phyloP scores from a whole-genome alignment of 495 filamentous ascomycete species.

The Usnea hakonensis region DNA sequence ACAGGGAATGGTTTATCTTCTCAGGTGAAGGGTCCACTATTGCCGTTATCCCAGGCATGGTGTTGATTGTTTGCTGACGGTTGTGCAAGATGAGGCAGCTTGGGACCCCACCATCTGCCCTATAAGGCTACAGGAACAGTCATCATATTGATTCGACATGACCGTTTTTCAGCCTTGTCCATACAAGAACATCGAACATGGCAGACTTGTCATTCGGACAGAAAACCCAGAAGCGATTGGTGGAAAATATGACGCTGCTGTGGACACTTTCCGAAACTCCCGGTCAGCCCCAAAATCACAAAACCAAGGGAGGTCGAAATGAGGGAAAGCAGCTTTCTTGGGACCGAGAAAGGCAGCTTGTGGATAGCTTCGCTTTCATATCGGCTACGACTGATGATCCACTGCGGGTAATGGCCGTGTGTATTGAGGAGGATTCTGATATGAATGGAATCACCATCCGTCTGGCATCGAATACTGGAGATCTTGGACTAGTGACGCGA shows the following conservation, averaged over 20 bases:
- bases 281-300: not conserved
- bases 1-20: not conserved
- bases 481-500: not conserved
- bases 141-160: not conserved
- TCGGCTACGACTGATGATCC: slow-evolving; percentile 28
- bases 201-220: not conserved
- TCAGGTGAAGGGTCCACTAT: not conserved
- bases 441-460: not conserved
- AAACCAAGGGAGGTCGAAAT: not conserved
- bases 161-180: not conserved
- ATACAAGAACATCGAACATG: not conserved
- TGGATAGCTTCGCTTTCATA: slow-evolving; percentile 32
- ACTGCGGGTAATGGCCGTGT: slow-evolving; percentile 32
- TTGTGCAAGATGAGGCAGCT: not conserved
- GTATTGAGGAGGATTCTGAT: slow-evolving; percentile 30
- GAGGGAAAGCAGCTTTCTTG: no score
- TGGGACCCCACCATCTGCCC: not conserved
- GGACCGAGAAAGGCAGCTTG: slow-evolving; percentile 1
- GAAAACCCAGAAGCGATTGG: not conserved
- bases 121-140: not conserved
- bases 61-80: not conserved
- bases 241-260: not conserved
- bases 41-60: not conserved
- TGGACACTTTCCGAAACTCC: not conserved
- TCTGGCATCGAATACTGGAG: not conserved